phyloP scores from a whole-genome alignment of 83 land plant genomes.

The Larix sibirica region DNA sequence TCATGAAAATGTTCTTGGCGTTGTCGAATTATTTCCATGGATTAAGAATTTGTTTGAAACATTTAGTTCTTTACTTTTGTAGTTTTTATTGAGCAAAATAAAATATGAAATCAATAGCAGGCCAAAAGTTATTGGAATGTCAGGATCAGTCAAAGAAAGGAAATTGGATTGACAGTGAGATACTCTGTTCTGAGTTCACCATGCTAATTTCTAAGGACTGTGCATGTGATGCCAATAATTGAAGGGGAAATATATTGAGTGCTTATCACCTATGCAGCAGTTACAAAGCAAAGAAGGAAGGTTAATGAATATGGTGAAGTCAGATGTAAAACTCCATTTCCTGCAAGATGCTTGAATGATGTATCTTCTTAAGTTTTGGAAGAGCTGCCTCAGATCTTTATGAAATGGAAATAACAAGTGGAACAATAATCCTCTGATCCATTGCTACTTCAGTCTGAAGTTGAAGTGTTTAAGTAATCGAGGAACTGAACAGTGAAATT shows the following conservation, averaged over 20 bases:
- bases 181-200: neutral
- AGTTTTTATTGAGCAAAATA: neutral
- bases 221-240: neutral
- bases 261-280: neutral
- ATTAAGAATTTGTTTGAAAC: neutral
- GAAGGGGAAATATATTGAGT: neutral
- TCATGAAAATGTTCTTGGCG: neutral
- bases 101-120: neutral
- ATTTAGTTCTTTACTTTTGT: neutral
- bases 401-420: too few species aligned
- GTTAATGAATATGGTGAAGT: neutral
- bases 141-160: neutral
- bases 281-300: neutral
- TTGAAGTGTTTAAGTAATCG: too few species aligned
- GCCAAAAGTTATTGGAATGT: neutral
- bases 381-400: too few species aligned
- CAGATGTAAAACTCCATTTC: neutral
- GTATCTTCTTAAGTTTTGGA: neutral
- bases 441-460: too few species aligned
- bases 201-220: neutral
- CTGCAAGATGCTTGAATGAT: neutral
- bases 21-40: neutral
- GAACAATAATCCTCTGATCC: too few species aligned
- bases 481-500: too few species aligned
- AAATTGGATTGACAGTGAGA: neutral